Evolutionary conservation across 164 flowering plant genomes (phyloP), one percentile per base, ranked within the genome.

Genomic region (Euptelea pleiosperma): DNA sequence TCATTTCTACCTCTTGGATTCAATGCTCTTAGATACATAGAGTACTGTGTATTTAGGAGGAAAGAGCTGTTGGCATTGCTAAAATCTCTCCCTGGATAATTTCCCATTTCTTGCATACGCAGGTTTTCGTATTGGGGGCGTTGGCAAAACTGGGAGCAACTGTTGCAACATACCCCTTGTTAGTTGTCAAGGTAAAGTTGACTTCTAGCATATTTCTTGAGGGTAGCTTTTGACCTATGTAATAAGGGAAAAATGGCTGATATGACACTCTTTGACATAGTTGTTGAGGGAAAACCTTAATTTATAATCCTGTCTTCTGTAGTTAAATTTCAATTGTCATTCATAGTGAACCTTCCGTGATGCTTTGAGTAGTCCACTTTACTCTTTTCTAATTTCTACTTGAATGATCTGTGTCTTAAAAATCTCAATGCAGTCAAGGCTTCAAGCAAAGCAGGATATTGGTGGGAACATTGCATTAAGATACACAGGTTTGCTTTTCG

Each of bases 391-490:
- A 34, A 51, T 3, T 33, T 40, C 30, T 35, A 11, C 36, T 49
- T 49, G n/a, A 60, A 26, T 35, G 16, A 30, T 40, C 9, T 26
- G 22, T 41, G 14, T 26, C 24, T 35, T 49, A n/a, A 25, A 36
- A 52, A 16, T 53, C 3, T 37, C 31, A 55, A 22, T 77, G 69
- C 82, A 86, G 90, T 84, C 94, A 42, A 81, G 94, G 70, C 86
- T 87, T 64, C 94, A 87, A 72, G 94, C 94, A 68, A 87, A 87
- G 70, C 94, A 87, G 69, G 94, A 82, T 54, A 87, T 79, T 49
- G 85, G 90, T 55, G 82, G 79, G 54, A 80, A 64, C 58, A 52
- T 21, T 28, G 70, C 80, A 15, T 58, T 77, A 60, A 83, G 84
- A 79, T 83, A 83, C 65, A 70, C 81, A 75, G 92, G 89, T 86